These are phyloP conservation scores for Omphalea diandra DNA, from an alignment of 441 rosid species.

Conservation along the genomic window DNA sequence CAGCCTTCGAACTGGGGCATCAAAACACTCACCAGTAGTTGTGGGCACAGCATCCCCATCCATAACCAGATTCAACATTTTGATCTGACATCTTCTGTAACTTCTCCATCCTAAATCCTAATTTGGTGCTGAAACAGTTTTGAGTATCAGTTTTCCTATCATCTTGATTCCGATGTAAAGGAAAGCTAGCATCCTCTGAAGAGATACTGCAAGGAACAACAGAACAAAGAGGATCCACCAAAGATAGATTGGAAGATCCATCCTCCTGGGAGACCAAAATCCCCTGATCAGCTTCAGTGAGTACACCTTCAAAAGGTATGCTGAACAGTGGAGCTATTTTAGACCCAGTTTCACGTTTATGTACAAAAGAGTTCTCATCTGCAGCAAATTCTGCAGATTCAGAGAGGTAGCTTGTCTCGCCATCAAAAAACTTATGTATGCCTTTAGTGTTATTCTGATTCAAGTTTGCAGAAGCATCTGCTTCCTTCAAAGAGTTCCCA, in stretches of 20 bases:
- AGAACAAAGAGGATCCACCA: slow-evolving; percentile 68
- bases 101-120: slow-evolving; percentile 25
- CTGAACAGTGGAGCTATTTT: slow-evolving; percentile 42
- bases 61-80: slow-evolving; percentile 19
- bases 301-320: slow-evolving; percentile 32
- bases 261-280: slow-evolving; percentile 42
- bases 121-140: slow-evolving; percentile 23
- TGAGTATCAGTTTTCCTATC: slow-evolving; percentile 30
- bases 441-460: slow-evolving; percentile 21
- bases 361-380: slow-evolving; percentile 52
- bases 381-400: slow-evolving; percentile 60
- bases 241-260: slow-evolving; percentile 38
- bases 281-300: slow-evolving; percentile 31
- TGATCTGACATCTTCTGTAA: slow-evolving; percentile 20
- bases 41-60: slow-evolving; percentile 21
- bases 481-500: slow-evolving; percentile 51
- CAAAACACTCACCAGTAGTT: slow-evolving; percentile 22
- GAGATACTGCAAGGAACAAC: slow-evolving; percentile 72
- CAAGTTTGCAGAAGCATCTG: slow-evolving; percentile 30
- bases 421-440: slow-evolving; percentile 36
- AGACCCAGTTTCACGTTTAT: slow-evolving; percentile 26
- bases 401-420: slow-evolving; percentile 61
- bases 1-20: slow-evolving; percentile 34
- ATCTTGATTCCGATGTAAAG: slow-evolving; percentile 28
- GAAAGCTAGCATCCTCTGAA: slow-evolving; percentile 28